Percentiles rank a stretch among this genome's conserved stretches.
Evolutionary conservation across 352 stramenopile species (phyloP).

Genomic region (Pythium graminicola): DNA sequence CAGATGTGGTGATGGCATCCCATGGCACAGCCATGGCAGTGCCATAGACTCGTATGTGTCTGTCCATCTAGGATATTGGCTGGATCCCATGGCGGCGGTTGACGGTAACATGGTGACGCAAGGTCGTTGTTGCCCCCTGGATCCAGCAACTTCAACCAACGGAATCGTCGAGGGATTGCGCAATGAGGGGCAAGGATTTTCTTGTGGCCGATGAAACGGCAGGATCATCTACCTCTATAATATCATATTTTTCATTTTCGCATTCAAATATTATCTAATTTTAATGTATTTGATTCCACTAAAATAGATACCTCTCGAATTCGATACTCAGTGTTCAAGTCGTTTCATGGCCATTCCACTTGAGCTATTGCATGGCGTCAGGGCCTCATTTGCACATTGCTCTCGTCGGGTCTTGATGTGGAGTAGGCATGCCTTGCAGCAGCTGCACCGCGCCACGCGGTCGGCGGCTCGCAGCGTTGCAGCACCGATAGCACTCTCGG

Average conservation of each 20-base stretch:
- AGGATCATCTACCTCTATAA: background rate
- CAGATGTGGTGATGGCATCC: too few relatives aligned
- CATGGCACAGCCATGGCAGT: too few relatives aligned
- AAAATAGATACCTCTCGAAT: background rate
- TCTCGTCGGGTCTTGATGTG: conserved; percentile 22
- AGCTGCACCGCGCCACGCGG: conserved; percentile 22
- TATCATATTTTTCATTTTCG: background rate
- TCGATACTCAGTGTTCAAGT: too few relatives aligned
- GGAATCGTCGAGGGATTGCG: background rate
- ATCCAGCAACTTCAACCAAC: conserved; percentile 14
- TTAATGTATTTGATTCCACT: too few relatives aligned
- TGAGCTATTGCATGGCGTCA: conserved; percentile 2
- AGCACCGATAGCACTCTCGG: conserved; percentile 20
- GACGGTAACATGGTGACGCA: conserved; percentile 12
- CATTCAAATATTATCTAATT: background rate
- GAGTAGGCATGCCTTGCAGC: conserved; percentile 23
- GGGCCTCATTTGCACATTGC: conserved; percentile 8
- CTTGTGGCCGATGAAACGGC: conserved; percentile 16
- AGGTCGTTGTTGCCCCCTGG: background rate
- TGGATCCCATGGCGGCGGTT: background rate
- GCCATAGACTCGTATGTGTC: too few relatives aligned
- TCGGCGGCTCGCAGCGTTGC: conserved; percentile 15
- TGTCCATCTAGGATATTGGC: too few relatives aligned
- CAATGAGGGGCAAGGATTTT: conserved; percentile 9
- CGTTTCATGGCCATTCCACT: conserved; percentile 5